Conservation (phyloP, 805 yeast genomes). For the Kluyveromyces nonfermentans region DNA sequence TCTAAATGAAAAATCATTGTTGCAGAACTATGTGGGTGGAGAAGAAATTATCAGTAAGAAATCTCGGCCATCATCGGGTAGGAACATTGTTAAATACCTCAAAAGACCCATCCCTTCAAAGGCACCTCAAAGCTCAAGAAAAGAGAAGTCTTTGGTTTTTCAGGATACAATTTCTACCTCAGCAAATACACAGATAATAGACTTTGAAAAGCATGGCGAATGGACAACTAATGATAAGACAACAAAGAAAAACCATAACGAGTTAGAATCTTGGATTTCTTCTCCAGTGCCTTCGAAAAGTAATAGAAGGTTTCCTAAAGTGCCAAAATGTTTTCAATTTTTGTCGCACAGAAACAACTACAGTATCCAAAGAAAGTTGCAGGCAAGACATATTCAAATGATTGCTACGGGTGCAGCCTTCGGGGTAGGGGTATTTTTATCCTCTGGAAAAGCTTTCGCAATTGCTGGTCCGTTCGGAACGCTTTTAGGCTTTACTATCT, state of each 20-base stretch:
- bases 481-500: conserved; percentile 48
- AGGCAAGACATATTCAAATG: conserved; percentile 49
- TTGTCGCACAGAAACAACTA: conserved; percentile 18
- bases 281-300: background rate
- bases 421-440: conserved; percentile 56
- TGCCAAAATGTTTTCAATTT: background rate
- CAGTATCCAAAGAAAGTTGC: conserved; percentile 40
- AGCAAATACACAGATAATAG: conserved; percentile 7
- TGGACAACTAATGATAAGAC: conserved; percentile 4
- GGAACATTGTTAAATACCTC: background rate
- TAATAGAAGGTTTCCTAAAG: background rate
- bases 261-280: conserved; percentile 1
- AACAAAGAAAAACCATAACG: background rate
- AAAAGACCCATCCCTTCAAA: background rate
- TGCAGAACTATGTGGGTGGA: conserved; percentile 12
- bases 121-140: background rate
- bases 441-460: conserved; percentile 47
- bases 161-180: background rate
- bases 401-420: conserved; percentile 59
- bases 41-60: conserved; percentile 5
- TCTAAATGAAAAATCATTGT: conserved; percentile 10
- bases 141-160: background rate
- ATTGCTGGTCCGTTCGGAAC: conserved; percentile 48
- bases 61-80: background rate
- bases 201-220: conserved; percentile 6